A percentile compares a stretch with the other conserved stretches of the same genome.
Conservation (phyloP, 192 early-diverging fungal species). For the Umbelopsis sp. region DNA sequence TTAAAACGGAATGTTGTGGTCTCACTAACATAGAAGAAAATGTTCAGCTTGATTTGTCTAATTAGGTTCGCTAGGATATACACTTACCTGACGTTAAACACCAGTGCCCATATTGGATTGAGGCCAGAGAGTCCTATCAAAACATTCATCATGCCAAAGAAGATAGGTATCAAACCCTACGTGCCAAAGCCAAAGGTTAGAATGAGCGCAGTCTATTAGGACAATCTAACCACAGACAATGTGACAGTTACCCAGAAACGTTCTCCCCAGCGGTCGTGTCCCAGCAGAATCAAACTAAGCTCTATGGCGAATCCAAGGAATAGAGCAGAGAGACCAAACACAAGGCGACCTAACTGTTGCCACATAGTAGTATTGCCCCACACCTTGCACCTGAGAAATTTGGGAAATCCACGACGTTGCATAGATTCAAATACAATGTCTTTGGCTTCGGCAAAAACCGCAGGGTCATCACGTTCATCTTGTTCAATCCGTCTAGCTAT, state of each 20-base stretch:
- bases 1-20: conserved; percentile 41
- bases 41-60: neutral
- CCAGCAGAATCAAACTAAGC: conserved; percentile 57
- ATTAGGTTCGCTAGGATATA: neutral
- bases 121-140: conserved; percentile 39
- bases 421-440: conserved; percentile 53
- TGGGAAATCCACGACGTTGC: conserved; percentile 55
- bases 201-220: no score
- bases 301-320: conserved; percentile 53
- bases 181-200: neutral
- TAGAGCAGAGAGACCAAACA: conserved; percentile 49
- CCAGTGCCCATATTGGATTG: conserved; percentile 42
- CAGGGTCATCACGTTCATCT: conserved; percentile 45
- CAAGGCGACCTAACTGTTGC: conserved; percentile 47
- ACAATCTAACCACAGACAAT: no score
- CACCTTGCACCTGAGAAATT: conserved; percentile 53
- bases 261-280: conserved; percentile 38
- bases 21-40: conserved; percentile 26
- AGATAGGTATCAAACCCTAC: conserved; percentile 38
- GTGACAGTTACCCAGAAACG: conserved; percentile 51
- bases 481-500: conserved; percentile 25
- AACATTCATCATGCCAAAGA: conserved; percentile 43
- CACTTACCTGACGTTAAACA: conserved; percentile 40
- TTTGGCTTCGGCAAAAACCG: conserved; percentile 59
- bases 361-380: conserved; percentile 56